phyloP scores from a whole-genome alignment of 805 yeast genomes.

The Starmerella vaccinii region DNA sequence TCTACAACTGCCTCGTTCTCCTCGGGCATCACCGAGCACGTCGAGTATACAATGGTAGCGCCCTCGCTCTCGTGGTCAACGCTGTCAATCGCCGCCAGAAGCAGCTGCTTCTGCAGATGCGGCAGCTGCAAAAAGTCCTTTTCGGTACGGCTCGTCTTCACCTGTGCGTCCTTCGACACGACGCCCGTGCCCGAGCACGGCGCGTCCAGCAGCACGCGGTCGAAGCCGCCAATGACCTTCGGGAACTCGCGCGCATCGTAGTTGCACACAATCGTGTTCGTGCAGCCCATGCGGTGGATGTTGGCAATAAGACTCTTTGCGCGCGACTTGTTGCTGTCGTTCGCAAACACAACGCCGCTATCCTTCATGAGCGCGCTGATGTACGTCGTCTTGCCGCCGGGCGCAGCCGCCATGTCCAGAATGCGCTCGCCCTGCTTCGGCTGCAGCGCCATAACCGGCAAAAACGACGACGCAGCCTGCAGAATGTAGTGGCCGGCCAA shows the following conservation, averaged over 20 bases:
- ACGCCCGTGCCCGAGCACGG: slow-evolving; percentile 99
- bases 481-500: slow-evolving; percentile 94
- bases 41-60: slow-evolving; percentile 89
- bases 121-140: slow-evolving; percentile 95
- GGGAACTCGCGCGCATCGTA: slow-evolving; percentile 98
- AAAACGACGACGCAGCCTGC: slow-evolving; percentile 96
- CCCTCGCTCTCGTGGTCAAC: slow-evolving; percentile 77
- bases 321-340: slow-evolving; percentile 92
- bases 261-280: slow-evolving; percentile 91
- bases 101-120: slow-evolving; percentile 86
- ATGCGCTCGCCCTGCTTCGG: slow-evolving; percentile 97
- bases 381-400: slow-evolving; percentile 97
- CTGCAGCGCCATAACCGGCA: slow-evolving; percentile 94
- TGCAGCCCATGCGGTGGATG: slow-evolving; percentile 93
- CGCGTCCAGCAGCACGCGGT: slow-evolving; percentile 88
- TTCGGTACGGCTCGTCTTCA: slow-evolving; percentile 85
- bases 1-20: slow-evolving; percentile 99
- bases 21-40: slow-evolving; percentile 96
- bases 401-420: slow-evolving; percentile 98
- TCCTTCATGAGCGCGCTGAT: slow-evolving; percentile 94
- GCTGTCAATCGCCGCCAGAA: slow-evolving; percentile 91
- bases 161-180: slow-evolving; percentile 92
- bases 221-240: slow-evolving; percentile 95
- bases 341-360: slow-evolving; percentile 95
- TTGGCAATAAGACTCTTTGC: slow-evolving; percentile 94